phyloP scores from a whole-genome alignment of 371 early-diverging fungal species.

The Gilbertella persicaria region DNA sequence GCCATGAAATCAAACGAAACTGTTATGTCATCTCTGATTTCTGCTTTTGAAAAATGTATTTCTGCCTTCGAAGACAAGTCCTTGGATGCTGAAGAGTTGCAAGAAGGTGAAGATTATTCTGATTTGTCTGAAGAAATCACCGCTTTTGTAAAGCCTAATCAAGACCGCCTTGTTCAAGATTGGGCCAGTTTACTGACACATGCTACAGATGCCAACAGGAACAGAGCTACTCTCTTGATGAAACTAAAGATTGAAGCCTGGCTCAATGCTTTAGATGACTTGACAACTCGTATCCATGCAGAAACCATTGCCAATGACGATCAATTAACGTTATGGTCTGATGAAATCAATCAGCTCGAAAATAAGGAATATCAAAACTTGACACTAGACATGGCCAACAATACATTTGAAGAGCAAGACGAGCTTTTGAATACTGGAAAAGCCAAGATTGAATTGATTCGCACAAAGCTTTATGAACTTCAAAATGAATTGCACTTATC shows the following conservation, averaged over 20 bases:
- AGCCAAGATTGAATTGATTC: background rate
- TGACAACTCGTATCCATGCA: background rate
- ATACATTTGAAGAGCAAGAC: background rate
- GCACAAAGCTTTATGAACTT: constrained; percentile 2
- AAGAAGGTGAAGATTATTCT: constrained; percentile 13
- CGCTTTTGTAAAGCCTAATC: constrained; percentile 14
- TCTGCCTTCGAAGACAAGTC: constrained; percentile 21
- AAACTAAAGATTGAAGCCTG: constrained; percentile 13
- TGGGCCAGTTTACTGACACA: constrained; percentile 16
- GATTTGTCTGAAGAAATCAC: constrained; percentile 9
- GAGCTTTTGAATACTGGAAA: constrained; percentile 3
- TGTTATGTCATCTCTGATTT: constrained; percentile 15
- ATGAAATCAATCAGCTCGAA: constrained; percentile 1
- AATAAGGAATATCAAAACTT: constrained; percentile 7
- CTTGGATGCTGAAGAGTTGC: background rate
- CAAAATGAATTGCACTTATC: constrained; percentile 15
- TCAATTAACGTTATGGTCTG: background rate
- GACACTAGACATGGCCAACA: constrained; percentile 11
- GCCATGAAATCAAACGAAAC: constrained; percentile 30
- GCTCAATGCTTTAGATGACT: background rate
- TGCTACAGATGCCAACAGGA: constrained; percentile 4
- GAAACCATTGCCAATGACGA: constrained; percentile 1
- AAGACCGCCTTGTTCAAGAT: constrained; percentile 13
- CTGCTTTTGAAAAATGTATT: constrained; percentile 29
- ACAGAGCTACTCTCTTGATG: constrained; percentile 11